phyloP scores from a whole-genome alignment of 192 early-diverging fungal genomes.

The Linnemannia elongata region DNA sequence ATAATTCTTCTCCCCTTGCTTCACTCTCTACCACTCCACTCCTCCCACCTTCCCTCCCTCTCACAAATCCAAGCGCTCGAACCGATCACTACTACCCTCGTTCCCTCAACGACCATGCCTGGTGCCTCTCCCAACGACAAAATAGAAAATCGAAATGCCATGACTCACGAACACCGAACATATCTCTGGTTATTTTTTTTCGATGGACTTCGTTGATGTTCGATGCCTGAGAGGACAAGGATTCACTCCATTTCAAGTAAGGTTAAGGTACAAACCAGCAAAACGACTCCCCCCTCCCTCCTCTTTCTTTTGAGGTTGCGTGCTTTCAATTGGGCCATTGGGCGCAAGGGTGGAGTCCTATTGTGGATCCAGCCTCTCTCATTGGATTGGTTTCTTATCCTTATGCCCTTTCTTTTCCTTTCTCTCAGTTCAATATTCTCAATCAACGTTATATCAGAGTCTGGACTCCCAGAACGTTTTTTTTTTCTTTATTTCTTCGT shows the following conservation, averaged over 20 bases:
- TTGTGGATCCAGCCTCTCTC: not conserved
- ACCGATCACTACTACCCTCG: too few relatives aligned
- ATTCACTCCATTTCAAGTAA: slow-evolving; percentile 4
- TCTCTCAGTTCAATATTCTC: too few relatives aligned
- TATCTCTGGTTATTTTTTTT: not conserved
- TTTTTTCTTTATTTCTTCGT: too few relatives aligned
- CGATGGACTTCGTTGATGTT: not conserved
- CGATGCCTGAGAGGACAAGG: not conserved
- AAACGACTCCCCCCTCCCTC: not conserved
- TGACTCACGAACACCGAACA: not conserved
- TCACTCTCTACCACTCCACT: not conserved
- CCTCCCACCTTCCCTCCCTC: too few relatives aligned
- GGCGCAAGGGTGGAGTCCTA: not conserved
- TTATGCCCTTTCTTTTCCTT: too few relatives aligned
- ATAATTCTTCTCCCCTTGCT: too few relatives aligned
- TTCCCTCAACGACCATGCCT: too few relatives aligned
- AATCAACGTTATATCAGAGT: too few relatives aligned
- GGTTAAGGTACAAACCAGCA: not conserved
- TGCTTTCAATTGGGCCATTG: not conserved
- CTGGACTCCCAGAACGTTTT: too few relatives aligned
- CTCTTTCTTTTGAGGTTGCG: not conserved
- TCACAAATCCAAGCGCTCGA: too few relatives aligned
- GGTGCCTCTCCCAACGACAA: too few relatives aligned
- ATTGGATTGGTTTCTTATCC: not conserved
- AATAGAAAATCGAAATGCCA: not conserved